phyloP scores from a whole-genome alignment of 768 basidiomycete species.

The Psilocybe azurescens region DNA sequence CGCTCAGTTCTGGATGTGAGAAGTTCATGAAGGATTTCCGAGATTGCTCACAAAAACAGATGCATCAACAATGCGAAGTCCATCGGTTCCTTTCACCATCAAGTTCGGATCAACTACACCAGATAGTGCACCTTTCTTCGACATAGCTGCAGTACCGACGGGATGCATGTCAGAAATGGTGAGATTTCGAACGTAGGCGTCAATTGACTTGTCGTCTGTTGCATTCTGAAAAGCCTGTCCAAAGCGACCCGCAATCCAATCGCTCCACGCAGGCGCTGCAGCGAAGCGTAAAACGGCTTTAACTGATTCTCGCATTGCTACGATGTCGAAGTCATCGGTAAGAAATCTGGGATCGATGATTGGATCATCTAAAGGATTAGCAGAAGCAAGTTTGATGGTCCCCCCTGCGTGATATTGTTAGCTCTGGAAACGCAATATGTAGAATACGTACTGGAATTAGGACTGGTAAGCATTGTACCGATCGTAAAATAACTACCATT shows the following conservation, averaged over 20 bases:
- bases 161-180: slow-evolving; percentile 33
- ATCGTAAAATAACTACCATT: slow-evolving; percentile 37
- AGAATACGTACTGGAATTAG: slow-evolving; percentile 36
- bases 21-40: too few species aligned
- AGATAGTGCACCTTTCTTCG: slow-evolving; percentile 17
- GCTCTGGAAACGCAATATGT: background rate
- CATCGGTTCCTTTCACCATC: slow-evolving; percentile 37
- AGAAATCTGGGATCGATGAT: slow-evolving; percentile 56
- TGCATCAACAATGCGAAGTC: slow-evolving; percentile 44
- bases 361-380: slow-evolving; percentile 51
- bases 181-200: slow-evolving; percentile 26
- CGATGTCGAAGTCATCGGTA: slow-evolving; percentile 34
- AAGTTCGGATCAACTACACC: slow-evolving; percentile 46
- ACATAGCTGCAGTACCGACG: slow-evolving; percentile 38
- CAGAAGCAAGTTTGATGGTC: slow-evolving; percentile 40
- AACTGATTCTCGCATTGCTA: slow-evolving; percentile 30
- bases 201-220: slow-evolving; percentile 28
- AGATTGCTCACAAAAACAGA: slow-evolving; percentile 35
- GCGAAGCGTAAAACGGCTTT: slow-evolving; percentile 28
- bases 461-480: slow-evolving; percentile 31
- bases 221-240: slow-evolving; percentile 17
- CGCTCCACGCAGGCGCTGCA: slow-evolving; percentile 29
- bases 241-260: slow-evolving; percentile 30
- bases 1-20: background rate
- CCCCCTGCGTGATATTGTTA: slow-evolving; percentile 32